A percentile compares a stretch with the other conserved stretches of the same genome.
Evolutionary conservation across 2,329 filamentous ascomycete genomes (phyloP).

Genomic region (Zymoseptoria brevis): DNA sequence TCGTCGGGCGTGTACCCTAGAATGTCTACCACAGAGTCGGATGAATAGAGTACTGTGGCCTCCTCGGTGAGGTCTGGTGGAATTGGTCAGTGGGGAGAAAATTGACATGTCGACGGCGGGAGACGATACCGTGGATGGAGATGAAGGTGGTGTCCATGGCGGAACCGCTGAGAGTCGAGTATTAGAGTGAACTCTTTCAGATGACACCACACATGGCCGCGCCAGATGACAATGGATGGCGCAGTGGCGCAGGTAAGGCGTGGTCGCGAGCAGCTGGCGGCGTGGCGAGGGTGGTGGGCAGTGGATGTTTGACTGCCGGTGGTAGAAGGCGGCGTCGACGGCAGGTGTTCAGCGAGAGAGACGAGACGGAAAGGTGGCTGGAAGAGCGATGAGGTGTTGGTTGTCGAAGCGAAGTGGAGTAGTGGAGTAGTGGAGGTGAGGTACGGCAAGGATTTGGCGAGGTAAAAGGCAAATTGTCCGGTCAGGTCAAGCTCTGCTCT

Average conservation of each 20-base stretch:
- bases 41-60: constrained; percentile 73
- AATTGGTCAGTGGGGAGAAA: not conserved
- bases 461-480: too few relatives aligned
- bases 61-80: constrained; percentile 61
- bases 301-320: not conserved
- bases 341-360: too few relatives aligned
- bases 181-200: not conserved
- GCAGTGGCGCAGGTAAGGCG: not conserved
- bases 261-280: not conserved
- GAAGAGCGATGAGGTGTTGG: too few relatives aligned
- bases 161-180: not conserved
- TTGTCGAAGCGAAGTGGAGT: too few relatives aligned
- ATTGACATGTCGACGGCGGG: not conserved
- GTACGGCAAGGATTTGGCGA: too few relatives aligned
- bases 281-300: not conserved
- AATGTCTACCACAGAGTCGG: constrained; percentile 75
- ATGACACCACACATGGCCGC: not conserved
- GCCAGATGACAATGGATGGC: not conserved
- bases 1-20: constrained; percentile 72
- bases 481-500: too few relatives aligned
- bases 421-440: too few relatives aligned
- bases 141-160: constrained; percentile 59
- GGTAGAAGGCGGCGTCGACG: too few relatives aligned
- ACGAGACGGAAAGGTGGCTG: too few relatives aligned
- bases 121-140: constrained; percentile 70